A percentile compares a stretch with the other conserved stretches of the same genome.
phyloP scores from a whole-genome alignment of 2,329 filamentous ascomycete genomes.

The Neofusicoccum umdonicola region DNA sequence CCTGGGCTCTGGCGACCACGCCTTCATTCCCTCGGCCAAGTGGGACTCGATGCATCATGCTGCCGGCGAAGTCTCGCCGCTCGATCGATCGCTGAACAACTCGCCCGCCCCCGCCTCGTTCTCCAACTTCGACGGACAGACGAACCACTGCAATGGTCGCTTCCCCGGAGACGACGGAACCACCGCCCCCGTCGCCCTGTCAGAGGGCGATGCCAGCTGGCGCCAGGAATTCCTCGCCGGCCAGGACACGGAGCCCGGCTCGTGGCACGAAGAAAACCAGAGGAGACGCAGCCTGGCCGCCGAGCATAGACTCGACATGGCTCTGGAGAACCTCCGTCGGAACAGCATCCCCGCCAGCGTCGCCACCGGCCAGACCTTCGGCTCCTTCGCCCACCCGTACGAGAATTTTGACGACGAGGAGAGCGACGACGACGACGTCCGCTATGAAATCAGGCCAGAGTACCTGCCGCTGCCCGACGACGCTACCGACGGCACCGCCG shows the following conservation, averaged over 20 bases:
- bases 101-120: background rate
- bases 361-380: background rate
- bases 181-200: background rate
- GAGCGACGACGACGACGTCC: too few species aligned
- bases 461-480: slow-evolving; percentile 12
- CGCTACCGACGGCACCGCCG: slow-evolving; percentile 5
- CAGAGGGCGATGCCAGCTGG: slow-evolving; percentile 5
- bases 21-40: background rate
- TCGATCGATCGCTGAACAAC: background rate
- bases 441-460: background rate
- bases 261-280: slow-evolving; percentile 1
- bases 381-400: slow-evolving; percentile 7
- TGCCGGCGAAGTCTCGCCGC: slow-evolving; percentile 4
- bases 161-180: background rate
- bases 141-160: too few species aligned
- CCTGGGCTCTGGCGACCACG: background rate
- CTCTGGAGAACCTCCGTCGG: background rate
- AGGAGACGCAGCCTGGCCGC: background rate
- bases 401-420: background rate
- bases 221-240: background rate
- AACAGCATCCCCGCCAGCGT: slow-evolving; percentile 4
- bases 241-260: background rate
- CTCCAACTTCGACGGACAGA: background rate
- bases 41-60: background rate
- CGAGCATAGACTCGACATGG: slow-evolving; percentile 7